Conservation (phyloP, 768 basidiomycete species). For the Sporobolomyces roseus region DNA sequence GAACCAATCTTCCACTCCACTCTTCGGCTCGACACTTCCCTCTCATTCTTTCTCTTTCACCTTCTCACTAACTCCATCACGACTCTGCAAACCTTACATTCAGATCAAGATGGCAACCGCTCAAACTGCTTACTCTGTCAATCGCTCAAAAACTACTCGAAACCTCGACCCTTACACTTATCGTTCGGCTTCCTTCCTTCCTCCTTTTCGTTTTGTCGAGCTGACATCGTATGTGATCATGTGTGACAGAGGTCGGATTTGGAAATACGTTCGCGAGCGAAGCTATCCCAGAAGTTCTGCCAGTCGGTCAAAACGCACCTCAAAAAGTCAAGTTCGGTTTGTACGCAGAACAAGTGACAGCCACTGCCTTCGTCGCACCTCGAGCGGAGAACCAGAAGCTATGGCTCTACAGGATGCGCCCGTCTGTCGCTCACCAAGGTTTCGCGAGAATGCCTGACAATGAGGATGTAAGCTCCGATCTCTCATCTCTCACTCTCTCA, state of each 20-base stretch:
- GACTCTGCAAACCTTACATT: not conserved
- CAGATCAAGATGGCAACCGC: conserved; percentile 37
- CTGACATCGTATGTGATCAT: not conserved
- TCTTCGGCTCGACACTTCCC: not conserved
- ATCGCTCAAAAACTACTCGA: conserved; percentile 21
- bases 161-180: conserved; percentile 59
- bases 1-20: not conserved
- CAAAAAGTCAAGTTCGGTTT: conserved; percentile 63
- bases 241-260: conserved; percentile 54
- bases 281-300: conserved; percentile 56
- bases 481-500: not conserved
- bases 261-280: conserved; percentile 57
- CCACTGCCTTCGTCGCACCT: conserved; percentile 60
- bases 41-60: not conserved
- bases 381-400: conserved; percentile 57
- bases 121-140: conserved; percentile 28
- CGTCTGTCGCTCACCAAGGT: conserved; percentile 60
- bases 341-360: conserved; percentile 49
- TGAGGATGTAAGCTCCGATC: conserved; percentile 50
- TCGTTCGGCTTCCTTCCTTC: conserved; percentile 40
- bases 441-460: conserved; percentile 59
- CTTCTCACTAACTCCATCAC: not conserved
- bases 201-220: not conserved
- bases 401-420: conserved; percentile 65
- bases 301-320: conserved; percentile 60